These are phyloP conservation scores for Xylariaceae sp. DNA, from an alignment of 2,329 filamentous ascomycete genomes.

Conservation along the genomic window DNA sequence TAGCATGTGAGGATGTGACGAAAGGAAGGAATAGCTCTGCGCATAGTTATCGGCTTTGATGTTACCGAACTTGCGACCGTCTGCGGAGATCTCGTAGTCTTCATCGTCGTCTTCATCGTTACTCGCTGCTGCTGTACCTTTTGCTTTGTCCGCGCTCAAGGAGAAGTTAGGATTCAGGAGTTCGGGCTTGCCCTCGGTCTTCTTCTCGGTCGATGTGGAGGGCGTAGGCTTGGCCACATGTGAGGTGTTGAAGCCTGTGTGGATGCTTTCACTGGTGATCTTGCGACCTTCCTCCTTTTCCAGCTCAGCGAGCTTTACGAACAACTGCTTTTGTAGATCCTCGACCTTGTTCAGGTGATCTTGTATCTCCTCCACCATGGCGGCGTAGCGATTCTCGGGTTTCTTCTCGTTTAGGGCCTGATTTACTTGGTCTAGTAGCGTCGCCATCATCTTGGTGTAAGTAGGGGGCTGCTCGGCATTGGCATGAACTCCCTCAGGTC, in stretches of 20 bases:
- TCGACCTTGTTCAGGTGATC: constrained; percentile 74
- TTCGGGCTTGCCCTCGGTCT: constrained; percentile 56
- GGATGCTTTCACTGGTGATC: constrained; percentile 88
- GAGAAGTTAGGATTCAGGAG: constrained; percentile 67
- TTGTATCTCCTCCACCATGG: constrained; percentile 74
- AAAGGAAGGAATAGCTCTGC: constrained; percentile 70
- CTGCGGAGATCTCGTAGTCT: constrained; percentile 67
- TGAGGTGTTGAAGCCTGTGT: constrained; percentile 87
- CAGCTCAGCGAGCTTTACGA: constrained; percentile 70
- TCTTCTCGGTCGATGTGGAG: constrained; percentile 39
- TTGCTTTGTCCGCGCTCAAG: constrained; percentile 28
- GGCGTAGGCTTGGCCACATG: constrained; percentile 51
- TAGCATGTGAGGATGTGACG: constrained; percentile 72
- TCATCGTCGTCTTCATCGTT: constrained; percentile 56
- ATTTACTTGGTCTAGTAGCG: constrained; percentile 90
- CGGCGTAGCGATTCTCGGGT: constrained; percentile 62
- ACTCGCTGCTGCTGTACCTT: constrained; percentile 28
- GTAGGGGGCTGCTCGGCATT: constrained; percentile 71
- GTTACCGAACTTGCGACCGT: constrained; percentile 76
- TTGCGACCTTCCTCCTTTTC: constrained; percentile 82
- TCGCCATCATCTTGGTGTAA: constrained; percentile 98
- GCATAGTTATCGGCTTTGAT: constrained; percentile 75
- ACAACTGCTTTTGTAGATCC: constrained; percentile 70
- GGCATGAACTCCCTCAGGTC: constrained; percentile 75
- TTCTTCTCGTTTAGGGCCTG: constrained; percentile 75